Base-by-base conservation (phyloP, 179 eudicot genomes). In the Drosera spatulata region DNA sequence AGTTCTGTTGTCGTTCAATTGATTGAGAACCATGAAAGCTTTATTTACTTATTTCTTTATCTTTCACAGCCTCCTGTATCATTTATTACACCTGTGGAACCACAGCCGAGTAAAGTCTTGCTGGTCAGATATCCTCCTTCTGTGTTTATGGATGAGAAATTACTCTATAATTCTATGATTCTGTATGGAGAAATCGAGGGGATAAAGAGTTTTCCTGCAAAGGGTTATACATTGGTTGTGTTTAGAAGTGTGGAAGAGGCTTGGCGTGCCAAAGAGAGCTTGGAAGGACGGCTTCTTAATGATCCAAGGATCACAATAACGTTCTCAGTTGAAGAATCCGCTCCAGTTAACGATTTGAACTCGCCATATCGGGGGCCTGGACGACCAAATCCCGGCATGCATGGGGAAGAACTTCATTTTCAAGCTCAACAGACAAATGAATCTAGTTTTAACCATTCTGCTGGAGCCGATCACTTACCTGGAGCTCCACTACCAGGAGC, bases 201-300 rank as follows among this genome's bases (percentile, higher is more conserved):
- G 58, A 62, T 79, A 57, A 76, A 66, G 57, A 70, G 80, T 60
- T 76, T 73, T 39, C 73, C 71, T 39, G 55, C 59, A 53, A 76
- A 78, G 56, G 54, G 76, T 70, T 76, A 67, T 61, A 70, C 83
- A 57, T 76, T 79, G 73, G 80, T 79, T 37, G 83, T 76, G 64
- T 79, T 79, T 44, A 76, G 83, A 68, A 79, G 83, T 56, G 66
- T 79, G 14, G 83, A 79, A 53, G 83, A 79, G 65, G 83, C 83
- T 40, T 69, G 74, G 43, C 69, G 72, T 9, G 83, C 83, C 40
- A 79, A 79, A 67, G 80, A 79, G 45, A 73, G 70, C 68, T 68
- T 79, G 71, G 73, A 79, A 66, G 80, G 80, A 49, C 67, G 77
- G 59, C 60, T 79, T 49, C 73, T 76, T 63, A 70, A 79, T 60